These are phyloP conservation scores for Populus euphratica DNA, from an alignment of 345 rosid species.

Conservation along the genomic window DNA sequence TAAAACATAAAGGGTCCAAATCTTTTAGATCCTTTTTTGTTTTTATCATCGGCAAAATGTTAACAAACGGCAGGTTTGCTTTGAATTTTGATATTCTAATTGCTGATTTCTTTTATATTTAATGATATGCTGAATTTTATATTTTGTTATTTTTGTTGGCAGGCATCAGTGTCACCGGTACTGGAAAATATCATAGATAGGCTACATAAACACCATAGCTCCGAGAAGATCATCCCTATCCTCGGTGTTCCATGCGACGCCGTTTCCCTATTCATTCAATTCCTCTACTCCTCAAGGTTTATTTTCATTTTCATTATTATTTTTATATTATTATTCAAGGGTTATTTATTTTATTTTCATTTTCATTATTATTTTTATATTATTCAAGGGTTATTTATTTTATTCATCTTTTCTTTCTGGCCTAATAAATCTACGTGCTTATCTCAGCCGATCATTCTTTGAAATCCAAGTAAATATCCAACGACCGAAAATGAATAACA, in stretches of 20 bases:
- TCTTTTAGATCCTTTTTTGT: neutral
- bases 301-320: neutral
- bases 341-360: slow-evolving; percentile 13
- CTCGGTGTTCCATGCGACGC: slow-evolving; percentile 83
- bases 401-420: too few species aligned
- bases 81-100: neutral
- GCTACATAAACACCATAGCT: slow-evolving; percentile 47
- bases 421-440: too few species aligned
- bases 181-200: slow-evolving; percentile 53
- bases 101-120: neutral
- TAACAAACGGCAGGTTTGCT: neutral
- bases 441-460: slow-evolving; percentile 14
- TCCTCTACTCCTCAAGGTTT: slow-evolving; percentile 67
- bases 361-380: neutral
- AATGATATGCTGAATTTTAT: neutral
- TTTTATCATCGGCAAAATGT: neutral
- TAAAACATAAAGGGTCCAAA: neutral
- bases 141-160: neutral
- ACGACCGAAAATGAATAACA: slow-evolving; percentile 2
- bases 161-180: slow-evolving; percentile 73
- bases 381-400: too few species aligned
- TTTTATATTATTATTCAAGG: neutral
- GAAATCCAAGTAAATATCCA: slow-evolving; percentile 17
- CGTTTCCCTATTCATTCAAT: slow-evolving; percentile 59
- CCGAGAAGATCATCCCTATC: slow-evolving; percentile 54